phyloP scores from a whole-genome alignment of 2,329 filamentous ascomycete genomes.

The Verticillium zaregamsianum region DNA sequence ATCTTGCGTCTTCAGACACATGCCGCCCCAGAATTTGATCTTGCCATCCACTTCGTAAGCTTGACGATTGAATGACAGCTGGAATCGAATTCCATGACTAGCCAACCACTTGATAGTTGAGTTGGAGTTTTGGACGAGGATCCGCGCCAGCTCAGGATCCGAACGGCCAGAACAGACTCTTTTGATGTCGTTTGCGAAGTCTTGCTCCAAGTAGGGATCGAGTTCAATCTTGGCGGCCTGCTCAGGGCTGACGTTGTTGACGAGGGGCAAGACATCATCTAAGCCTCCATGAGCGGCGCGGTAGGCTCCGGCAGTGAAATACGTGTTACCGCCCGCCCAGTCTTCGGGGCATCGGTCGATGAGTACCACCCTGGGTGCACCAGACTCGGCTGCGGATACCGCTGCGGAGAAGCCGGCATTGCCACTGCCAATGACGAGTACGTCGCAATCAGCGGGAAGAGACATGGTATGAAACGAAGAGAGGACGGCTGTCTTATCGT shows the following conservation, averaged over 20 bases:
- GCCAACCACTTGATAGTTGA: conserved; percentile 51
- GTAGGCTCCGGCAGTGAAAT: conserved; percentile 62
- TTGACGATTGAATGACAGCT: conserved; percentile 61
- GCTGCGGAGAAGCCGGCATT: conserved; percentile 63
- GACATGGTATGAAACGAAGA: background rate
- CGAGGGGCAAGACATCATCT: conserved; percentile 52
- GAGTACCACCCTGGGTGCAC: conserved; percentile 42
- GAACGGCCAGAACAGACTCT: conserved; percentile 52
- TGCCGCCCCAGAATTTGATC: conserved; percentile 63
- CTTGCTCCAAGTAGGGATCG: conserved; percentile 45
- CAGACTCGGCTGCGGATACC: conserved; percentile 46
- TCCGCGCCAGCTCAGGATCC: conserved; percentile 41
- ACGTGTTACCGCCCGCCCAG: conserved; percentile 61
- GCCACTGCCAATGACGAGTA: conserved; percentile 57
- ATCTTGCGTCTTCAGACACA: conserved; percentile 54
- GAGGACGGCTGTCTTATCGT: no score
- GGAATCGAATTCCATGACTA: conserved; percentile 49
- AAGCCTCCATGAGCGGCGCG: conserved; percentile 53
- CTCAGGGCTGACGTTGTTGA: conserved; percentile 51
- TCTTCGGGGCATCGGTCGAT: conserved; percentile 55
- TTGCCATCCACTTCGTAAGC: conserved; percentile 59
- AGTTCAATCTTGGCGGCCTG: conserved; percentile 51
- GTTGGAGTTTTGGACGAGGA: conserved; percentile 48
- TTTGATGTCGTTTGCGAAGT: conserved; percentile 53
- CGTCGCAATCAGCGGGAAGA: conserved; percentile 23